Evolutionary conservation across 345 rosid species (phyloP), one percentile per base, ranked within the genome.

Genomic region (Aquilaria sinensis): DNA sequence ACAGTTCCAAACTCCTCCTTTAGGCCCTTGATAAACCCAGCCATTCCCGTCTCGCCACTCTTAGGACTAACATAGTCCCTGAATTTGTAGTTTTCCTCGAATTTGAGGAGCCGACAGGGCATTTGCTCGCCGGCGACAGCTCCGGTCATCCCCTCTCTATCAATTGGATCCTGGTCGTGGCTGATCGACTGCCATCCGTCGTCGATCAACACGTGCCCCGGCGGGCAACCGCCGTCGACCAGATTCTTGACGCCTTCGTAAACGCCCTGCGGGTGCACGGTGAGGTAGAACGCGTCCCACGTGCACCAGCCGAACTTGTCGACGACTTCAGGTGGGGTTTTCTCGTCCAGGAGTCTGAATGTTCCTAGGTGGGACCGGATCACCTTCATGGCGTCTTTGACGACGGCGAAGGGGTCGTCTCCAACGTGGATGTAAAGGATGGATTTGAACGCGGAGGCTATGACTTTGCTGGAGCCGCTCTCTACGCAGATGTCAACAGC

Each of bases 281-380:
- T 81, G 53, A 94, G 88, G 61, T 94, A 94, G 66, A 94, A 90
- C 46, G 99, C 99, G 49, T 94, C 99, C 99, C 99, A 94, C 10
- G 99, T 88, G 61, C 97, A 90, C 99, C 99, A 94, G 1, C 99
- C 99, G 52, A 94, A 94, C 60, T 94, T 94, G 63, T 88, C 97
- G 9, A 94, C 93, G 48, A 94, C 82, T 0, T 88, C 87, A 0
- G 99, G 99, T 7, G 96, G 87, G 5, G 70, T 72, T 66, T 94
- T 94, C 68, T 94, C 99, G 4, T 85, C 90, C 41, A 90, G 41
- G 7, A 86, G 82, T 76, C 70, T 83, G 67, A 90, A 94, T 1
- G 89, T 86, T 10, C 92, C 94, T 51, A 94, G 41, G 70, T 88
- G 95, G 57, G 53, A 59, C 71, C 82, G 72, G 0, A 87, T 63